Base-by-base conservation (phyloP, 768 basidiomycete genomes). In the Pleurotus citrinopileatus region DNA sequence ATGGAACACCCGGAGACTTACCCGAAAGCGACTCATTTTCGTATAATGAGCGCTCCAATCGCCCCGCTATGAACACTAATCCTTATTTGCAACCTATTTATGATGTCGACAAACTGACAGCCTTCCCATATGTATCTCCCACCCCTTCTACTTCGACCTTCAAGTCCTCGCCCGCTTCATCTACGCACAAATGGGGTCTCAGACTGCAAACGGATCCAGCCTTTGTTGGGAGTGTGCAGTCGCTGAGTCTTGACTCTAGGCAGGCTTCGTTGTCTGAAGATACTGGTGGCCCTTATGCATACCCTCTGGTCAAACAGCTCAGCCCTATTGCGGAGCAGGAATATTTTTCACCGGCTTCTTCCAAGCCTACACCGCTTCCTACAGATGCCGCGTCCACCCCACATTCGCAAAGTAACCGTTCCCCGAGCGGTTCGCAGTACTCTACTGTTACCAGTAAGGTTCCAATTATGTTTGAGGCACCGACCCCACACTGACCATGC, bases 301-400 rank as follows among this genome's bases (percentile, higher is more conserved):
- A 74, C 46, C 73, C 74, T 2, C 55, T 53, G 76, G 72, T 68
- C 22, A 75, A 74, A 63, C 84, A 78, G 42, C 75, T 87, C 32
- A 86, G 86, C 1, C 85, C 87, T 0, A 87, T 88, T 36, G 75
- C 74, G 7, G 87, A 87, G 66, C 79, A 79, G 58, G 82, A 86
- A 52, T 85, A 85, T 60, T 62, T 82, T 52, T 82, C 83, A 4
- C 82, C 82, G 0, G 73, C 74, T 45, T 59, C 65, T 20, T 54
- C 60, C 19, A 68, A 70, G 28, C 67, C 71, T 48, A 66, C 48
- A 38, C 72, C 68, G 48, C 65, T 71, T 37, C 70, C 66, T 23
- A 60, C 54, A 20, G 27, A 34, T 9, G 17, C 56, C 37, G 50
- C 60, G 2, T 66, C 62, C 2, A 27, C 61, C 19, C 42, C 57